Conservation (phyloP, 2,329 filamentous ascomycete genomes). For the Incumbomyces delicatus region DNA sequence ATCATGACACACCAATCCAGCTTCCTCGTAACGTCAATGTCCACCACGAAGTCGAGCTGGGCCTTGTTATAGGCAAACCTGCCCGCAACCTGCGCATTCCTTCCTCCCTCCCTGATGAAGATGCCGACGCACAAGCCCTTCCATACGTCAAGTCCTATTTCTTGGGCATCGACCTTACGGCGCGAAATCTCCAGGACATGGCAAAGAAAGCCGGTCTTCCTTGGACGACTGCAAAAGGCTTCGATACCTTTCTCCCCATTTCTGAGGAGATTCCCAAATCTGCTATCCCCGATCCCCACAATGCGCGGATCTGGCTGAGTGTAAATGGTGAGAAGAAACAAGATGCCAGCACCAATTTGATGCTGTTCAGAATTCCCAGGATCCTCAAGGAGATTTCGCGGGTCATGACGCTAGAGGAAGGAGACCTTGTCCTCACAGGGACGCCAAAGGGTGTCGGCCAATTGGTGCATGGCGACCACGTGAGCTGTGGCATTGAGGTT, state of each 20-base stretch:
- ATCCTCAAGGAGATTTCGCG: constrained; percentile 84
- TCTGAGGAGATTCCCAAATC: constrained; percentile 70
- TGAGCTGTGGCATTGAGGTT: constrained; percentile 73
- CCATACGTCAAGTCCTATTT: constrained; percentile 80
- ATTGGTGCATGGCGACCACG: constrained; percentile 74
- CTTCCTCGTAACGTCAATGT: constrained; percentile 73
- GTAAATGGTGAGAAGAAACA: constrained; percentile 75
- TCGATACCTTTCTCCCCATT: constrained; percentile 92
- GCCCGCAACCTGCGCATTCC: constrained; percentile 57
- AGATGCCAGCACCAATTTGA: constrained; percentile 79
- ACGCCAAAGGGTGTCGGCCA: constrained; percentile 92
- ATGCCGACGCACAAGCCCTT: constrained; percentile 59
- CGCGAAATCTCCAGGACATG: constrained; percentile 87
- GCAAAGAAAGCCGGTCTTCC: constrained; percentile 95
- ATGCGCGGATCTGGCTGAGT: constrained; percentile 73
- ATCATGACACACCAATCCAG: constrained; percentile 67
- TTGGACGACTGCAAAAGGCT: constrained; percentile 94
- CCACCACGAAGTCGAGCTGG: constrained; percentile 93
- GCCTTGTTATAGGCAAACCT: constrained; percentile 58
- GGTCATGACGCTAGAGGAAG: constrained; percentile 87
- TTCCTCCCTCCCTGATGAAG: constrained; percentile 27
- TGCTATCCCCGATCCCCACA: constrained; percentile 74
- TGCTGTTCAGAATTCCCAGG: constrained; percentile 84
- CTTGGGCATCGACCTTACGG: constrained; percentile 93
- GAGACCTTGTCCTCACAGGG: constrained; percentile 90